Conservation (phyloP, 768 basidiomycete genomes). For the Nidularia sp. region DNA sequence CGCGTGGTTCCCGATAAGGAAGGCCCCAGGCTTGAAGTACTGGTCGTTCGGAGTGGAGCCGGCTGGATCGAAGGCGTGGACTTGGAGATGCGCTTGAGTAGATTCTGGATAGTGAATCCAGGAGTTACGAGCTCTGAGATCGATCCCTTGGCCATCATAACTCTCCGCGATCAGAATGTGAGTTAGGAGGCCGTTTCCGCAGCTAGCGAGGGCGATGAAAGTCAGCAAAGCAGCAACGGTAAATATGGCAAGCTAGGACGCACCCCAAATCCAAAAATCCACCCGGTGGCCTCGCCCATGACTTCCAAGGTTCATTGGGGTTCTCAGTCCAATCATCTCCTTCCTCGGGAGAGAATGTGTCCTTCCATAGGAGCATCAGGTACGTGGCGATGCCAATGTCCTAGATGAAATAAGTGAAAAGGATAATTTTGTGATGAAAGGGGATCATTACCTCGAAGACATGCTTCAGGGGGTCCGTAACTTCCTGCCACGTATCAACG, state of each 20-base stretch:
- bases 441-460: conserved; percentile 66
- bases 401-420: conserved; percentile 28
- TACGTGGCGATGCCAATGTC: conserved; percentile 96
- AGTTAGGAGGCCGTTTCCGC: conserved; percentile 90
- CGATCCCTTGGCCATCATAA: conserved; percentile 80
- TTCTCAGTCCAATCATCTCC: conserved; percentile 3
- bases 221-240: neutral
- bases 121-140: conserved; percentile 79
- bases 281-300: conserved; percentile 75
- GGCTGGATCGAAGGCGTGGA: conserved; percentile 70
- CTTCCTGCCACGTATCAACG: conserved; percentile 72
- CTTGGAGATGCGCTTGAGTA: conserved; percentile 59
- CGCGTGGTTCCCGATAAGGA: conserved; percentile 62
- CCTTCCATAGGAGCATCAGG: conserved; percentile 88
- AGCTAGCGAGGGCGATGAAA: conserved; percentile 35
- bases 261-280: conserved; percentile 92
- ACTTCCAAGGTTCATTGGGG: conserved; percentile 49
- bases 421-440: no score
- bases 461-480: conserved; percentile 85
- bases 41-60: neutral
- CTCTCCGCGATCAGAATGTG: conserved; percentile 85
- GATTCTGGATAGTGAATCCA: conserved; percentile 73
- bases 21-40: no score
- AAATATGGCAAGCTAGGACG: conserved; percentile 9
- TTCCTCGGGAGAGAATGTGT: conserved; percentile 40